Conservation (phyloP, 345 rosid species). For the Pistacia integerrima region DNA sequence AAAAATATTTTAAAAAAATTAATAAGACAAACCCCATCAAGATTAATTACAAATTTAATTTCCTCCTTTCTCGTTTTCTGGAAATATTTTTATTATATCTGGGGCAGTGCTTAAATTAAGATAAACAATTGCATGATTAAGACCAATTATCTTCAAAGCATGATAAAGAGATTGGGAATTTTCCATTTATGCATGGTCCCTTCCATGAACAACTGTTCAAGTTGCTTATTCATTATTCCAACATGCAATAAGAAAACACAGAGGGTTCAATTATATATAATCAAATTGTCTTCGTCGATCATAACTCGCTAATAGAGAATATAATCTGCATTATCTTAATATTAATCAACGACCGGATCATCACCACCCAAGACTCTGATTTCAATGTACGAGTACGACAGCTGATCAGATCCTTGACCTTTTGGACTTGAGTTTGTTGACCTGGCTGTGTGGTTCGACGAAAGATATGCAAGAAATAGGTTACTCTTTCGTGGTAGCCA, state of each 20-base stretch:
- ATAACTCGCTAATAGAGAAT: background rate
- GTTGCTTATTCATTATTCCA: background rate
- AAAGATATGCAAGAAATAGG: background rate
- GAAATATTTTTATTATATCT: no score
- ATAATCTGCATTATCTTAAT: background rate
- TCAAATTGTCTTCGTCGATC: background rate
- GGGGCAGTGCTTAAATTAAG: no score
- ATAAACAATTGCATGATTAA: no score
- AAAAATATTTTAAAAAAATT: no score
- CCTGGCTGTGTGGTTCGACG: background rate
- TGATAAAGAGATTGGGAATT: no score
- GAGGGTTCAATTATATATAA: background rate
- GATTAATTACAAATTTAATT: no score
- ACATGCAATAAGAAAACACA: background rate
- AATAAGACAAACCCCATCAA: no score
- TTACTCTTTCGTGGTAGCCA: background rate
- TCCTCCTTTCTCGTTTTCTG: no score
- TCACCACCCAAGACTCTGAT: background rate
- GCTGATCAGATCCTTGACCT: background rate
- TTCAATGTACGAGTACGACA: background rate
- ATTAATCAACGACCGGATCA: background rate
- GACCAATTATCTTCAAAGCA: no score
- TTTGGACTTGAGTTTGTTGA: background rate
- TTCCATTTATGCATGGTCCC: background rate
- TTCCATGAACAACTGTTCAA: no score